These are phyloP conservation scores for Penicillium aurantiogriseum DNA, from an alignment of 2,329 filamentous ascomycete species.

Conservation along the genomic window DNA sequence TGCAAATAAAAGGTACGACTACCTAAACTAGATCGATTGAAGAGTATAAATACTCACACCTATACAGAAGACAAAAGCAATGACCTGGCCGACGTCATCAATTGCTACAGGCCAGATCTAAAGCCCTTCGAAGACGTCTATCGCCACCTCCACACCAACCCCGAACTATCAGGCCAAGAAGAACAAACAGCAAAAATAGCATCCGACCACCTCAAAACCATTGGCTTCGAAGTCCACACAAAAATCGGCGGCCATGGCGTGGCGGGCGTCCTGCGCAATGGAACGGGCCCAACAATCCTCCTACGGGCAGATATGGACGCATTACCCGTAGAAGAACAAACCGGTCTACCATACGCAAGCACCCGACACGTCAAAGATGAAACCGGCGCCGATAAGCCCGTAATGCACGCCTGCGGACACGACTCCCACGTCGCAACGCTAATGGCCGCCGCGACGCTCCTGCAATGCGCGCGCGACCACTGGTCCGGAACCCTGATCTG, in stretches of 20 bases:
- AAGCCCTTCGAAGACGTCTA: slow-evolving; percentile 53
- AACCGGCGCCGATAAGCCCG: slow-evolving; percentile 52
- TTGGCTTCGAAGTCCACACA: slow-evolving; percentile 47
- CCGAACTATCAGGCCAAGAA: slow-evolving; percentile 59
- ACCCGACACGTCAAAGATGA: slow-evolving; percentile 43
- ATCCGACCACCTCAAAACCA: slow-evolving; percentile 40
- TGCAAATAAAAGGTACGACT: slow-evolving; percentile 4
- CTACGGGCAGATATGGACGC: slow-evolving; percentile 64
- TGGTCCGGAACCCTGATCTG: slow-evolving; percentile 62
- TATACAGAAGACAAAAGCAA: not conserved
- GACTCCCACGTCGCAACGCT: slow-evolving; percentile 63
- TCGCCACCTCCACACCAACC: slow-evolving; percentile 55
- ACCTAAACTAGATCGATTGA: not conserved
- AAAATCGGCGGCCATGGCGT: slow-evolving; percentile 61
- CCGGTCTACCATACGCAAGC: slow-evolving; percentile 57
- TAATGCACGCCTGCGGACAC: slow-evolving; percentile 70
- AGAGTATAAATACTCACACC: not conserved
- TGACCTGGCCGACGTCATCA: slow-evolving; percentile 23
- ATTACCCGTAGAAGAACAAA: slow-evolving; percentile 57
- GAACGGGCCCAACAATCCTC: slow-evolving; percentile 54
- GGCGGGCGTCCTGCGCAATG: slow-evolving; percentile 57
- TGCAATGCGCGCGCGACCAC: slow-evolving; percentile 41
- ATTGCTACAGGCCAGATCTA: slow-evolving; percentile 44
- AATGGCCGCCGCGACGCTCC: slow-evolving; percentile 54
- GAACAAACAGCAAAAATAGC: slow-evolving; percentile 50